Percentiles rank a stretch among this genome's conserved stretches.
Conservation (phyloP, 495 filamentous ascomycete genomes). For the Aspergillus conjunctus region DNA sequence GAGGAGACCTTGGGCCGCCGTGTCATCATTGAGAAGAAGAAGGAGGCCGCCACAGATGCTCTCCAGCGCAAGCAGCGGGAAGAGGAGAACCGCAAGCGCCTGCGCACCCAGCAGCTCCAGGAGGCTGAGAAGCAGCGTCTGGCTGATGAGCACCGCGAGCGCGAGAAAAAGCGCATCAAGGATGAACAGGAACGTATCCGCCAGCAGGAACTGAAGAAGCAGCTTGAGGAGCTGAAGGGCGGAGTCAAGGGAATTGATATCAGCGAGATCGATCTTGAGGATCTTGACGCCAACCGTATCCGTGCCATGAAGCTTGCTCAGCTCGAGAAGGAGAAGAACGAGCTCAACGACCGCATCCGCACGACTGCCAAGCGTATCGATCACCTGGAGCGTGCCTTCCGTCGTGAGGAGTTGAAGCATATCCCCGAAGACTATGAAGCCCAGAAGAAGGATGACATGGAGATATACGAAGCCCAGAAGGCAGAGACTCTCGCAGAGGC, state of each 20-base stretch:
- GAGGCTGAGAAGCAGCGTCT: slow-evolving; percentile 87
- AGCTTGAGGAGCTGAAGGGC: slow-evolving; percentile 93
- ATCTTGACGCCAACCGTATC: slow-evolving; percentile 84
- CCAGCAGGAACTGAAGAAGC: slow-evolving; percentile 91
- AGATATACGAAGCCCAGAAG: slow-evolving; percentile 76
- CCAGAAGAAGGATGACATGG: slow-evolving; percentile 79
- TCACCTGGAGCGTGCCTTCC: slow-evolving; percentile 94
- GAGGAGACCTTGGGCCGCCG: slow-evolving; percentile 84
- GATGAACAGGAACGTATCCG: slow-evolving; percentile 91
- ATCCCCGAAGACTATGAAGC: slow-evolving; percentile 80
- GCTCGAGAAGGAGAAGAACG: slow-evolving; percentile 97
- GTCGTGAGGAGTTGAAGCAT: slow-evolving; percentile 92
- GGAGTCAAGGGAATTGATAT: slow-evolving; percentile 77
- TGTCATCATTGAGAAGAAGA: slow-evolving; percentile 91
- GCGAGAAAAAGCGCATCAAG: slow-evolving; percentile 83
- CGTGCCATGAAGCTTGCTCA: slow-evolving; percentile 93
- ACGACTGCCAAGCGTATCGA: slow-evolving; percentile 95
- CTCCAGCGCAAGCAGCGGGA: slow-evolving; percentile 88
- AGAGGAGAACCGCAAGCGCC: slow-evolving; percentile 79
- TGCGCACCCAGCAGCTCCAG: slow-evolving; percentile 80
- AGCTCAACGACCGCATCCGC: slow-evolving; percentile 82
- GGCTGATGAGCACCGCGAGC: slow-evolving; percentile 85
- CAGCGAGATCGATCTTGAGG: slow-evolving; percentile 74
- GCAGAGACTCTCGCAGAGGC: slow-evolving; percentile 75
- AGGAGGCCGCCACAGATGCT: slow-evolving; percentile 85